A percentile compares a stretch with the other conserved stretches of the same genome.
Conservation (phyloP, 2,329 filamentous ascomycete species). For the Annulohypoxylon truncatum region DNA sequence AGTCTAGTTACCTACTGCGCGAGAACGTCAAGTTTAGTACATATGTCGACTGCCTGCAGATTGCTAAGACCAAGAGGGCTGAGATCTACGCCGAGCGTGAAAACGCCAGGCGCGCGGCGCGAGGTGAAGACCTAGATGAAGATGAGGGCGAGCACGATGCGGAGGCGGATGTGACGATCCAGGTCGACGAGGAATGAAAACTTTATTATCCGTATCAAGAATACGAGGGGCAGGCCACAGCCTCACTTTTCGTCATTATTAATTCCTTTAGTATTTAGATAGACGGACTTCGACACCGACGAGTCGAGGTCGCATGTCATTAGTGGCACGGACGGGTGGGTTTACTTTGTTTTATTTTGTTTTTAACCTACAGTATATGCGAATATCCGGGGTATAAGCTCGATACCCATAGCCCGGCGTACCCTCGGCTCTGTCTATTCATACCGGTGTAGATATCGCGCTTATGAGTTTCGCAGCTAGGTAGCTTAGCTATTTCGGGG, state of each 20-base stretch:
- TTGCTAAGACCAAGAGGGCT: conserved; percentile 75
- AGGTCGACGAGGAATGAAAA: conserved; percentile 28
- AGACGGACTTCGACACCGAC: conserved; percentile 4
- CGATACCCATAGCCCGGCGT: conserved; percentile 32
- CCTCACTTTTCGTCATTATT: background rate
- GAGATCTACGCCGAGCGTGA: conserved; percentile 76
- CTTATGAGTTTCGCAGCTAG: conserved; percentile 5
- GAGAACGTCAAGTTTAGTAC: conserved; percentile 98
- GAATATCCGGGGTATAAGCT: conserved; percentile 23
- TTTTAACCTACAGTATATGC: conserved; percentile 2
- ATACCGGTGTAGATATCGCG: conserved; percentile 17
- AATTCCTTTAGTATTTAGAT: conserved; percentile 5
- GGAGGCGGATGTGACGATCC: conserved; percentile 28
- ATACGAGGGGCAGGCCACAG: background rate
- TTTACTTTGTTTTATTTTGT: conserved; percentile 32
- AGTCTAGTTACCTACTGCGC: conserved; percentile 87
- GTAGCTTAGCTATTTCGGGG: background rate
- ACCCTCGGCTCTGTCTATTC: conserved; percentile 15
- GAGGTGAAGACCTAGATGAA: conserved; percentile 58
- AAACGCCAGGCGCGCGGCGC: conserved; percentile 60
- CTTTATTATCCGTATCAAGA: background rate
- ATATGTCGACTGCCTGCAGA: conserved; percentile 86
- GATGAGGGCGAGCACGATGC: conserved; percentile 38
- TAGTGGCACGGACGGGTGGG: background rate
- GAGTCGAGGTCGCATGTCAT: conserved; percentile 3